A percentile compares a stretch with the other conserved stretches of the same genome.
These are phyloP conservation scores for Pleurotus cornucopiae DNA, from an alignment of 768 basidiomycete genomes.

Conservation along the genomic window DNA sequence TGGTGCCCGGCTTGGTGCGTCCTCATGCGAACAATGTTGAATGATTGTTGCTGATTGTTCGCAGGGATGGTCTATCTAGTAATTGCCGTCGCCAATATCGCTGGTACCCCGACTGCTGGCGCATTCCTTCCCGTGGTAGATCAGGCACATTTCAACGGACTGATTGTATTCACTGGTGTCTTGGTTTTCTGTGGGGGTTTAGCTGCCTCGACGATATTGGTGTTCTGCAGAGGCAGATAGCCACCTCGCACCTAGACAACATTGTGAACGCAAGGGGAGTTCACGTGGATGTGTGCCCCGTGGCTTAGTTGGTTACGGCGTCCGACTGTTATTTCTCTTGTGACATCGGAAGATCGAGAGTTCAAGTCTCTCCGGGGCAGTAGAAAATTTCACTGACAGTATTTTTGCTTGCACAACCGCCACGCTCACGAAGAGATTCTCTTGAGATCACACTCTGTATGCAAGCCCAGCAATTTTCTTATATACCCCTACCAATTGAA, in stretches of 20 bases:
- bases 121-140: conserved; percentile 21
- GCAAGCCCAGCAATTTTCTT: too few species aligned
- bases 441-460: too few species aligned
- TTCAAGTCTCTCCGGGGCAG: conserved; percentile 12
- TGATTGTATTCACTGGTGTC: conserved; percentile 27
- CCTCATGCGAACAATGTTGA: background rate
- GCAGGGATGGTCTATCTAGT: conserved; percentile 23
- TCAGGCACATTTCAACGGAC: conserved; percentile 18
- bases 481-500: too few species aligned
- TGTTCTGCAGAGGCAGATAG: background rate
- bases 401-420: too few species aligned
- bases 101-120: conserved; percentile 28
- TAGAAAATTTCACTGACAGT: too few species aligned
- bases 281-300: conserved; percentile 36
- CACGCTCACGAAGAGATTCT: too few species aligned
- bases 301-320: conserved; percentile 61
- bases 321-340: conserved; percentile 43
- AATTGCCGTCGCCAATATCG: conserved; percentile 23
- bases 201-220: background rate
- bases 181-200: conserved; percentile 14
- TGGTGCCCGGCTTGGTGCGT: conserved; percentile 26
- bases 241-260: background rate
- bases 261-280: background rate
- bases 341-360: conserved; percentile 12
- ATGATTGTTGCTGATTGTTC: background rate